A percentile compares a stretch with the other conserved stretches of the same genome.
Evolutionary conservation across 169 alveolate species (phyloP).

Genomic region (Plasmodium billcollinsi): DNA sequence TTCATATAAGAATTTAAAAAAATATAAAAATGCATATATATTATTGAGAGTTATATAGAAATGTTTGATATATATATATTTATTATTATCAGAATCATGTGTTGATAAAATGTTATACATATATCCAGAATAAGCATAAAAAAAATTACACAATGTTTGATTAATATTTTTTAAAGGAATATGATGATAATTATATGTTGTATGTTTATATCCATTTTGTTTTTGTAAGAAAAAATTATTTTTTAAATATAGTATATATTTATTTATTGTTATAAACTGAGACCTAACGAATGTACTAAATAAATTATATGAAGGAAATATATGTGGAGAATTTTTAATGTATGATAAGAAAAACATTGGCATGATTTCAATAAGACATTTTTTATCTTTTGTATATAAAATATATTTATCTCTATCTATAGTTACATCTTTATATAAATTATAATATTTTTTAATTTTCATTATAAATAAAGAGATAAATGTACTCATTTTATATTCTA

Average conservation of each 20-base stretch:
- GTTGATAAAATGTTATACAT: constrained; percentile 25
- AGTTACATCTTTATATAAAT: constrained; percentile 7
- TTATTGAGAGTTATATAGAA: constrained; percentile 34
- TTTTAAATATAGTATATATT: constrained; percentile 16
- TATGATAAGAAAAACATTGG: constrained; percentile 72
- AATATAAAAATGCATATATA: constrained; percentile 30
- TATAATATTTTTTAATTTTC: constrained; percentile 31
- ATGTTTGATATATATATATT: constrained; percentile 3
- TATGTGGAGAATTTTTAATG: constrained; percentile 5
- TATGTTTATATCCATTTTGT: background rate
- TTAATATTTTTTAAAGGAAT: constrained; percentile 13
- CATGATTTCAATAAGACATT: constrained; percentile 30
- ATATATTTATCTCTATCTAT: constrained; percentile 36
- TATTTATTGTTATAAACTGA: constrained; percentile 23
- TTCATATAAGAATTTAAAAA: constrained; percentile 33
- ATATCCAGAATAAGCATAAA: constrained; percentile 46
- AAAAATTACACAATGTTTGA: constrained; percentile 44
- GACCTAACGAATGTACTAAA: constrained; percentile 19
- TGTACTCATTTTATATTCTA: background rate
- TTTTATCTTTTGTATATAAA: constrained; percentile 23
- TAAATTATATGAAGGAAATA: constrained; percentile 30
- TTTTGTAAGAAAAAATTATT: constrained; percentile 10
- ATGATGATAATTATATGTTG: background rate
- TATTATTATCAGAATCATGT: background rate
- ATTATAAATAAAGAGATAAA: constrained; percentile 25